Conservation (phyloP, 2,329 filamentous ascomycete genomes). For the Talaromyces sp. region DNA sequence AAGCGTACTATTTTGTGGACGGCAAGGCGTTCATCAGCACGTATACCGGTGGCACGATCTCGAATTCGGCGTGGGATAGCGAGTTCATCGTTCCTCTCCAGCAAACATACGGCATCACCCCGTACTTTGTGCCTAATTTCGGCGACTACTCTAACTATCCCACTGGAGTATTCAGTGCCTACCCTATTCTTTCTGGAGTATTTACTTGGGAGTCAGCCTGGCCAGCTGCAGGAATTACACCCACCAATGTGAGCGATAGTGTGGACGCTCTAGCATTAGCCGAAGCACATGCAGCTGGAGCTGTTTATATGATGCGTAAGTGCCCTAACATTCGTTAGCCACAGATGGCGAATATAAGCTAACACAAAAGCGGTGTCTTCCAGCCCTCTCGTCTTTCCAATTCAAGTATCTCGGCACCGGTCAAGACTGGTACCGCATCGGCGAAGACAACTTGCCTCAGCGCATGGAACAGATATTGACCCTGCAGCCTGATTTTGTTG, state of each 20-base stretch:
- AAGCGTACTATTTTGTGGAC: constrained; percentile 12
- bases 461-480: constrained; percentile 7
- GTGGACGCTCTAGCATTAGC: not conserved
- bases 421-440: constrained; percentile 15
- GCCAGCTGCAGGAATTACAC: constrained; percentile 6
- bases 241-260: constrained; percentile 2
- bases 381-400: constrained; percentile 12
- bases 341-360: not conserved
- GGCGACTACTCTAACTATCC: constrained; percentile 10
- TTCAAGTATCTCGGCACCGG: constrained; percentile 13
- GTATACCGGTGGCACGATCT: constrained; percentile 10
- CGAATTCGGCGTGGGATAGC: not conserved
- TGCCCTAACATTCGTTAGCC: not conserved
- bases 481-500: constrained; percentile 16
- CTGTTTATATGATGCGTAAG: constrained; percentile 17
- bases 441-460: constrained; percentile 10
- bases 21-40: constrained; percentile 14
- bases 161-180: constrained; percentile 7
- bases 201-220: constrained; percentile 15
- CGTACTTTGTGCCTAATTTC: constrained; percentile 16
- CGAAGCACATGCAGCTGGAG: constrained; percentile 8
- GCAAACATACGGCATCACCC: constrained; percentile 10
- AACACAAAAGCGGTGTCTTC: not conserved
- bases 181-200: constrained; percentile 4
- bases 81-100: constrained; percentile 3